phyloP scores from a whole-genome alignment of 2,329 filamentous ascomycete genomes.

The Lizonia empirigonia region DNA sequence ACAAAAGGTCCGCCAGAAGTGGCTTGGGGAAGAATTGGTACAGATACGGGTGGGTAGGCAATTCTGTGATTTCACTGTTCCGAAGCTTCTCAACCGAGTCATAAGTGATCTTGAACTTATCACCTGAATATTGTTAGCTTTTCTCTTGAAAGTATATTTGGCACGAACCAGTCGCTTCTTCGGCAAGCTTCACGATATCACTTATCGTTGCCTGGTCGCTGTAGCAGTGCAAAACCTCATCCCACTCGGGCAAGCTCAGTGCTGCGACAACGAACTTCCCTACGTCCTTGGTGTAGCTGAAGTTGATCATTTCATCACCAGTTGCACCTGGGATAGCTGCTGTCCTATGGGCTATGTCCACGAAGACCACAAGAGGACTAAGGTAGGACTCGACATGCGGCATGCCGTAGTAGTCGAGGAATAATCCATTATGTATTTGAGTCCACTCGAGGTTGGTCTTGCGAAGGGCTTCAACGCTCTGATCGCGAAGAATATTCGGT shows the following conservation, averaged over 20 bases:
- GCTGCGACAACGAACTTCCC: constrained; percentile 22
- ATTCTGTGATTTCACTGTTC: constrained; percentile 20
- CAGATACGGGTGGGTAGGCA: constrained; percentile 18
- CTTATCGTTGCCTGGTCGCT: constrained; percentile 54
- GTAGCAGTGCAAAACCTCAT: constrained; percentile 32
- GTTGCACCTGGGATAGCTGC: constrained; percentile 26
- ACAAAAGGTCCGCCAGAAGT: constrained; percentile 12
- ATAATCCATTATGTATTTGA: constrained; percentile 32
- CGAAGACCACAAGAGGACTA: constrained; percentile 14
- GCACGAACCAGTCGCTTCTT: constrained; percentile 41
- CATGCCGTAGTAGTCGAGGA: constrained; percentile 41
- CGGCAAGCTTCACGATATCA: constrained; percentile 51
- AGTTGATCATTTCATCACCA: constrained; percentile 18
- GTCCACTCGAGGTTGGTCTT: constrained; percentile 36
- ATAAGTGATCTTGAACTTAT: constrained; percentile 24
- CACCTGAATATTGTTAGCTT: constrained; percentile 33
- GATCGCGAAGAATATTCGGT: constrained; percentile 13
- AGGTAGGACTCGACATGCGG: constrained; percentile 30
- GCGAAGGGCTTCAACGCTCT: constrained; percentile 19
- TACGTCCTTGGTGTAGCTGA: constrained; percentile 29
- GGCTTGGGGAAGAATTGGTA: constrained; percentile 27
- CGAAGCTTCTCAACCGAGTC: constrained; percentile 24
- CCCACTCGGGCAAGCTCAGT: constrained; percentile 38
- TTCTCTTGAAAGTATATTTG: background rate
- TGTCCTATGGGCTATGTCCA: constrained; percentile 23